These are phyloP conservation scores for Epicoccum sorghinum DNA, from an alignment of 2,329 filamentous ascomycete species.

Conservation along the genomic window DNA sequence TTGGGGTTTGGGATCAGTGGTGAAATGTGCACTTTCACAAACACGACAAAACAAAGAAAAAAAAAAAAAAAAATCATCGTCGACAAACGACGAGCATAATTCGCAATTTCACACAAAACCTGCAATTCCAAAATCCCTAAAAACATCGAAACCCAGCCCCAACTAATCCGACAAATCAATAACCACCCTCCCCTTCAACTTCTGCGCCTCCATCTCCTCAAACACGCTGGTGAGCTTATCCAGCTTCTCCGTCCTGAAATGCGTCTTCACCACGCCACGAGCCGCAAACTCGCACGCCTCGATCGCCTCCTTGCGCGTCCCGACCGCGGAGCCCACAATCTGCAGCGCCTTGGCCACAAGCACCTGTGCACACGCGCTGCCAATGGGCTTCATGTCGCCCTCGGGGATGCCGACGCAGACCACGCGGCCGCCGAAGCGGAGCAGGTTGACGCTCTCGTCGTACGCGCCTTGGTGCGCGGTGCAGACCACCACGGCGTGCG, in stretches of 20 bases:
- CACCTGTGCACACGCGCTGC: slow-evolving; percentile 48
- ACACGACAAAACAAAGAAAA: no score
- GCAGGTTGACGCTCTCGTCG: slow-evolving; percentile 47
- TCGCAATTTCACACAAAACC: no score
- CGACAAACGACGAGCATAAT: no score
- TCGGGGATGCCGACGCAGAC: slow-evolving; percentile 57
- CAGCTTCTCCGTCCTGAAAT: slow-evolving; percentile 55
- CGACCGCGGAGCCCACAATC: slow-evolving; percentile 56
- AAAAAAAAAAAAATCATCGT: no score
- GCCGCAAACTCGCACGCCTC: slow-evolving; percentile 56
- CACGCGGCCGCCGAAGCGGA: slow-evolving; percentile 54
- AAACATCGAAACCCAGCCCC: no score
- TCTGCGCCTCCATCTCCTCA: slow-evolving; percentile 54
- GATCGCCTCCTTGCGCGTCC: slow-evolving; percentile 55
- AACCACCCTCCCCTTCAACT: slow-evolving; percentile 56
- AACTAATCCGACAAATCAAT: slow-evolving; percentile 46
- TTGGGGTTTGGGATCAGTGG: no score
- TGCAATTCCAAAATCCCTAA: no score
- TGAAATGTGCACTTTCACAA: no score
- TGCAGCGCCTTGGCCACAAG: slow-evolving; percentile 51
- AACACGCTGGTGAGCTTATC: slow-evolving; percentile 55
- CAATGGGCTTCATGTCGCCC: slow-evolving; percentile 54
- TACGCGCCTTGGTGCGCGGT: slow-evolving; percentile 57
- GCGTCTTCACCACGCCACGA: slow-evolving; percentile 54
- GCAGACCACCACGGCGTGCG: slow-evolving; percentile 64